Conservation (phyloP, 2,329 filamentous ascomycete species). For the Rhexocercosporidium sp. region DNA sequence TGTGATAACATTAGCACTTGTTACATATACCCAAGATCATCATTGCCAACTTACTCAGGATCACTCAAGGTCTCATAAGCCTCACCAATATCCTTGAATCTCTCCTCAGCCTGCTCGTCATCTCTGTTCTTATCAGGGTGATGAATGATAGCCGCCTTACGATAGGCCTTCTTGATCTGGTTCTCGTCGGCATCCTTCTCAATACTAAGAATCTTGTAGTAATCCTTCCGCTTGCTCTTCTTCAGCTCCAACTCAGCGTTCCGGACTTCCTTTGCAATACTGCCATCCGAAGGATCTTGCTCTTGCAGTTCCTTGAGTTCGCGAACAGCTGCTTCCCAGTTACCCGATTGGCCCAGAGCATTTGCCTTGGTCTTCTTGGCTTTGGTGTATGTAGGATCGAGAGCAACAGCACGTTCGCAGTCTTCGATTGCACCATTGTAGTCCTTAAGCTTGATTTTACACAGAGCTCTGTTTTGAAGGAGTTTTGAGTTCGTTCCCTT, state of each 20-base stretch:
- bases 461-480: slow-evolving; percentile 89
- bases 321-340: slow-evolving; percentile 89
- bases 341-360: slow-evolving; percentile 80
- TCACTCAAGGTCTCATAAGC: slow-evolving; percentile 96
- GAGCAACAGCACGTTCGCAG: slow-evolving; percentile 80
- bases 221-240: slow-evolving; percentile 97
- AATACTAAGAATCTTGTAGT: slow-evolving; percentile 95
- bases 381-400: slow-evolving; percentile 87
- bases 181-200: slow-evolving; percentile 83
- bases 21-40: not conserved
- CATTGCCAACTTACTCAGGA: slow-evolving; percentile 70
- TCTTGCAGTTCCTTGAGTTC: slow-evolving; percentile 90
- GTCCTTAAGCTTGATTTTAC: slow-evolving; percentile 81
- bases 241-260: slow-evolving; percentile 94
- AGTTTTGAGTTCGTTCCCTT: slow-evolving; percentile 94
- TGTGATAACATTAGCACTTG: slow-evolving; percentile 49
- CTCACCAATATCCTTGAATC: slow-evolving; percentile 98
- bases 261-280: slow-evolving; percentile 82
- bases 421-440: slow-evolving; percentile 83
- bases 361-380: slow-evolving; percentile 94
- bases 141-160: slow-evolving; percentile 90
- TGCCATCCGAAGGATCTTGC: slow-evolving; percentile 79
- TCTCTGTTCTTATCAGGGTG: slow-evolving; percentile 98
- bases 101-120: slow-evolving; percentile 80
- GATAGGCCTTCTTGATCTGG: slow-evolving; percentile 96